Percentiles rank a stretch among this genome's conserved stretches.
phyloP scores from a whole-genome alignment of 129 eudicot species.

The Chrysanthemum lavandulifolium region DNA sequence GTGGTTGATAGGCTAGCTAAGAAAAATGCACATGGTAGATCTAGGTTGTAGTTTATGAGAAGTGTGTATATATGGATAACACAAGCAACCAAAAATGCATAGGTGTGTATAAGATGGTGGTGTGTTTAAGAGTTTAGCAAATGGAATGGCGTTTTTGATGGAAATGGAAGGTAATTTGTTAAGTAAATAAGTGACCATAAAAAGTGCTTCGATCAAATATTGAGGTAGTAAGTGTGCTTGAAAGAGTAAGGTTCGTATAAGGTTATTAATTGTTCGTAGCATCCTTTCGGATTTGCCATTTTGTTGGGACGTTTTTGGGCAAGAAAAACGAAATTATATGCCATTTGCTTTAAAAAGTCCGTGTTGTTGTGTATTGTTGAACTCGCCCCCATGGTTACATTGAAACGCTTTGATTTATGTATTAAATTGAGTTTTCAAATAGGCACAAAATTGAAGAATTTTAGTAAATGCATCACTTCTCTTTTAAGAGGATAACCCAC shows the following conservation, averaged over 20 bases:
- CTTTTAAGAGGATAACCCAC: background rate
- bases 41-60: too few relatives aligned
- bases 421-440: too few relatives aligned
- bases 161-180: too few relatives aligned
- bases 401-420: background rate
- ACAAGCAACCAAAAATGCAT: too few relatives aligned
- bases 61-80: too few relatives aligned
- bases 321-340: background rate
- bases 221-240: background rate
- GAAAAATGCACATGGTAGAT: too few relatives aligned
- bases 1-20: too few relatives aligned
- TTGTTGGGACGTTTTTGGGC: background rate
- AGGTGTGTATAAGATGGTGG: too few relatives aligned
- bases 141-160: too few relatives aligned
- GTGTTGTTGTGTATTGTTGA: background rate
- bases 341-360: background rate
- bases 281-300: background rate
- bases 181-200: background rate
- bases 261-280: background rate
- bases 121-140: too few relatives aligned
- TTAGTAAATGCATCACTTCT: background rate
- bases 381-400: background rate
- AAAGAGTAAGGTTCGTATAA: background rate
- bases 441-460: background rate
- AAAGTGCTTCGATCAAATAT: background rate